Evolutionary conservation across 805 yeast genomes (phyloP).

Genomic region (Nakazawaea anatomiae): DNA sequence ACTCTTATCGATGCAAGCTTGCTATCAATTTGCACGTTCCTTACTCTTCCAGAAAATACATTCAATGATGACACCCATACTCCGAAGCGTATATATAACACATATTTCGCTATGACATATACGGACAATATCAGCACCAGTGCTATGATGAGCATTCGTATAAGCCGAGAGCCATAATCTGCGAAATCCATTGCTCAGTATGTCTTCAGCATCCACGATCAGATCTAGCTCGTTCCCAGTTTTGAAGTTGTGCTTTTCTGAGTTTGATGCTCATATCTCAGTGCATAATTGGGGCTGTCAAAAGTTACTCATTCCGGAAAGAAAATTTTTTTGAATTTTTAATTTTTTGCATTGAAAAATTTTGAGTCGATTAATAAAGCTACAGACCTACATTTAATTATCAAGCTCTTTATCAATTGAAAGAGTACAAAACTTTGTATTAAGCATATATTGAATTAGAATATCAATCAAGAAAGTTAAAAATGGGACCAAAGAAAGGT

Average conservation of each 20-base stretch:
- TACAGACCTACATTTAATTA: background rate
- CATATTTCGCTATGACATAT: background rate
- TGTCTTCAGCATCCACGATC: background rate
- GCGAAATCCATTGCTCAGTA: background rate
- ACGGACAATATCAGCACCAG: background rate
- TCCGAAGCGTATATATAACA: constrained; percentile 15
- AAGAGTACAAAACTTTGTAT: background rate
- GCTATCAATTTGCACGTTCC: constrained; percentile 11
- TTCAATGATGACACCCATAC: constrained; percentile 22
- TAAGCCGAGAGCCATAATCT: background rate
- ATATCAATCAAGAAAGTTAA: constrained; percentile 10
- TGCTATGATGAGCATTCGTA: background rate
- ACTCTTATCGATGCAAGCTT: constrained; percentile 5
- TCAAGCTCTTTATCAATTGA: background rate
- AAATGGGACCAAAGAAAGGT: constrained; percentile 58
- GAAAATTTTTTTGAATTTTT: background rate
- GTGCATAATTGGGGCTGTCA: background rate
- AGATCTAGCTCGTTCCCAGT: background rate
- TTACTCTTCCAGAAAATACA: constrained; percentile 19
- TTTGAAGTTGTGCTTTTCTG: background rate
- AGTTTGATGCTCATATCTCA: background rate
- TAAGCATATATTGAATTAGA: background rate
- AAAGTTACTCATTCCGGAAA: background rate
- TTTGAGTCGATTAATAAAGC: background rate
- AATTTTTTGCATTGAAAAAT: background rate